Evolutionary conservation across 2,329 filamentous ascomycete species (phyloP), one percentile per base, ranked within the genome.

Genomic region (Pseudopithomyces chartarum): DNA sequence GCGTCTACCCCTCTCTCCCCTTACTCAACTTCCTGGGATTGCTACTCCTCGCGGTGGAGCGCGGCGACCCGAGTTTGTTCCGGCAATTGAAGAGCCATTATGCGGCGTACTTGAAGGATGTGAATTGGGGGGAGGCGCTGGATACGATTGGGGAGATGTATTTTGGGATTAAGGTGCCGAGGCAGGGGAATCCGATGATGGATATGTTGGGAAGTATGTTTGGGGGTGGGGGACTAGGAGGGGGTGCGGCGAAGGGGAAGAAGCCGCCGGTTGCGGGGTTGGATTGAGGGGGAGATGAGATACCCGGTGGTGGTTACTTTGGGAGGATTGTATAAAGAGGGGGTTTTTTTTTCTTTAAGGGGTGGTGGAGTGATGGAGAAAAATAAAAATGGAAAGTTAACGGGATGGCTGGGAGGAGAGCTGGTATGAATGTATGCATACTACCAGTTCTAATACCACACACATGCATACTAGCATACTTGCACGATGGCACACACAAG

Each of bases 201-300:
- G 95, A 99, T 74, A 98, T 99, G 93, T 96, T 99, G 90, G 93
- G 92, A 46, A 93, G 87, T 60, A 86, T 99, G 82, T 90, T 99
- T 70, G 93, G 93, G 47, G 92, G 92, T 19, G 89, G 87, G 6
- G 85, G 83, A 23, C 82, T 81, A 49, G 82, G 80, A 17, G 84
- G 83, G n/a, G 82, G 76, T n/a, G 34, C 12, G 49, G 71, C 77
- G 62, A 73, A 78, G 60, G 75, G 80, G 56, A 83, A 78, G 71
- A 80, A 76, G 62, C 70, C 72, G 20, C 64, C 76, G 11, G 62
- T 71, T 26, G 62, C 72, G 15, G 76, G 76, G n/a, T 60, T 77
- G 51, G 75, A 77, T 59, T 76, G 59, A 69, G 29, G 15, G 20
- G 15, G 4, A 10, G 32, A 33, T 20, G 19, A 40, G 26, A 50